Evolutionary conservation across 768 basidiomycete genomes (phyloP).

Genomic region (Lactarius akahatsu): DNA sequence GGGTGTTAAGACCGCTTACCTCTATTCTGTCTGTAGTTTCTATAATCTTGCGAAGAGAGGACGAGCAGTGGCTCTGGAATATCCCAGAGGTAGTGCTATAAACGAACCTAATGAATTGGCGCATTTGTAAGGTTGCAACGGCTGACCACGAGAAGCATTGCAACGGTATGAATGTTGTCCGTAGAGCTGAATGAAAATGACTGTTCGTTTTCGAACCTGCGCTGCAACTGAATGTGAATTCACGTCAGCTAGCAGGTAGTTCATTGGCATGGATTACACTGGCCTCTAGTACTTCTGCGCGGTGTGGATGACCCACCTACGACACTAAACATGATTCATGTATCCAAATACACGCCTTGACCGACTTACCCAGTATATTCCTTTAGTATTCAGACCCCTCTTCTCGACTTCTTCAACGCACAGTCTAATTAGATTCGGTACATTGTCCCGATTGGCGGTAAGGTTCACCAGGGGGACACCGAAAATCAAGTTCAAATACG

Average conservation of each 20-base stretch:
- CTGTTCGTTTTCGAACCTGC: neutral
- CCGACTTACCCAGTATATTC: neutral
- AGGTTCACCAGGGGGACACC: neutral
- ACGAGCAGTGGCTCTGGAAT: neutral
- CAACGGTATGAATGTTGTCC: neutral
- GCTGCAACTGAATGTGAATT: neutral
- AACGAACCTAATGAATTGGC: neutral
- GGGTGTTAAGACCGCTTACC: neutral
- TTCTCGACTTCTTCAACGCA: neutral
- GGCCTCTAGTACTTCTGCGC: neutral
- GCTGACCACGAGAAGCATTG: neutral
- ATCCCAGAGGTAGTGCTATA: constrained; percentile 1
- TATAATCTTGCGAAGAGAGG: neutral
- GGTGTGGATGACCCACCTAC: neutral
- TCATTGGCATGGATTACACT: neutral
- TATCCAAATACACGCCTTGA: neutral
- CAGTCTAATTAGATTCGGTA: neutral
- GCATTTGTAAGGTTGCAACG: neutral
- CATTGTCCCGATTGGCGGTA: neutral
- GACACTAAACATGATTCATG: neutral
- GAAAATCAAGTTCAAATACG: neutral
- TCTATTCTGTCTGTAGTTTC: neutral
- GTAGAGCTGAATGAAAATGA: neutral
- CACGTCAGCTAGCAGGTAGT: neutral
- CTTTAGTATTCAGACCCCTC: neutral